Percentiles rank a stretch among this genome's conserved stretches.
Evolutionary conservation across 331 rosid genomes (phyloP).

Genomic region (Quercus tomentella): DNA sequence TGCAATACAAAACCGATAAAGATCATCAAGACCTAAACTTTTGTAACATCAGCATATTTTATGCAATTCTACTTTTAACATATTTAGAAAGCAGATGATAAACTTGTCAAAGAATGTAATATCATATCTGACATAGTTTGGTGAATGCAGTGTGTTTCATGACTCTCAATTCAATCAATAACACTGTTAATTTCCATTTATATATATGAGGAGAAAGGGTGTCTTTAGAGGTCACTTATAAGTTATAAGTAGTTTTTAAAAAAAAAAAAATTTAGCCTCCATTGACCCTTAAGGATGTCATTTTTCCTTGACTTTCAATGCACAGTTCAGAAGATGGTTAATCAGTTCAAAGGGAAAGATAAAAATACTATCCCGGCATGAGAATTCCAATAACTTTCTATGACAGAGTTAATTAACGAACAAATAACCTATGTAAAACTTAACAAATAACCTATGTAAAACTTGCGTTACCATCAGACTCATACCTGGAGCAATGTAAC

Average conservation of each 20-base stretch:
- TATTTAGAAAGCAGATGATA: background rate
- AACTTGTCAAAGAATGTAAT: background rate
- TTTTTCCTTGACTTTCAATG: too few relatives aligned
- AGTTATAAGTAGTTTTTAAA: background rate
- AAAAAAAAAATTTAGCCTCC: too few relatives aligned
- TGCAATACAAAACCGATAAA: constrained; percentile 37
- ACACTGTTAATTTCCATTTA: too few relatives aligned
- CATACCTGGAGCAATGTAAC: constrained; percentile 90
- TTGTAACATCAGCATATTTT: background rate
- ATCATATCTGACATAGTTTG: too few relatives aligned
- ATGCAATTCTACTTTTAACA: background rate
- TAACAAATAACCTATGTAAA: background rate
- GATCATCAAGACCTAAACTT: background rate
- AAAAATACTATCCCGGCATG: background rate
- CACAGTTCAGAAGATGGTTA: too few relatives aligned
- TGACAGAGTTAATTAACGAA: background rate
- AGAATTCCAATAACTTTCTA: background rate
- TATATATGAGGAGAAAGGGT: background rate
- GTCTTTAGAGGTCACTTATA: background rate
- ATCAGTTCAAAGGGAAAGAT: background rate
- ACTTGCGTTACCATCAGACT: background rate
- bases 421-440: background rate
- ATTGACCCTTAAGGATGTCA: too few relatives aligned
- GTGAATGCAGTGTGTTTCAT: too few relatives aligned
- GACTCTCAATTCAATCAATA: too few relatives aligned